Base-by-base conservation (phyloP, 2,329 filamentous ascomycete species). In the Myriosclerotinia duriaeana region DNA sequence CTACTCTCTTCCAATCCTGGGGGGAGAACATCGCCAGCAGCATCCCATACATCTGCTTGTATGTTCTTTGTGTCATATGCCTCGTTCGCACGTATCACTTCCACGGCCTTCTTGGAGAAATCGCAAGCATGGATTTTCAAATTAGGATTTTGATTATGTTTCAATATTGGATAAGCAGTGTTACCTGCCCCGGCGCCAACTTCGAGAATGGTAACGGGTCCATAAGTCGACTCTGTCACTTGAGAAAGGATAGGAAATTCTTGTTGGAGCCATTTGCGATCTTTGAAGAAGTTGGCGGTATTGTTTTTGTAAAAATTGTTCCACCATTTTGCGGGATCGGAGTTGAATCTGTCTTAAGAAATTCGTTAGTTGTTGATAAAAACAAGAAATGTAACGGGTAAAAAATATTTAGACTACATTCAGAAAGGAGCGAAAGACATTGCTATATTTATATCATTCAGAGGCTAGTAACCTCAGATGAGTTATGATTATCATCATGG, bases 251-350 rank as follows among this genome's bases (percentile, higher is more conserved):
- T 81, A 0, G 95, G 95, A 71, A 99, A 99, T 78, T 99, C 95
- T 78, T 98, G 94, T 71, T 90, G 89, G 42, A 99, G 81, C 95
- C 95, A 99, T 78, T 98, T 98, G 70, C 95, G 87, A 77, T 99
- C 91, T 80, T 99, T 99, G 87, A 99, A 99, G 80, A 99, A 99
- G 76, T 98, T 98, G 74, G 89, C 86, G 26, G 91, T 91, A 79
- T 99, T 98, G 80, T 98, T 97, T 80, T 95, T 93, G 83, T 99
- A 99, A 80, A 99, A 99, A 65, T 90, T 81, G 75, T 99, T 95
- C 95, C 95, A 99, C 92, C 93, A 98, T 78, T 93, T 96, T 69
- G 92, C 93, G 0, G 95, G 95, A 71, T 96, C 87, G 55, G 84
- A 82, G 77, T 97, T 98, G 82, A 97, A 97, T 72, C 92, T 90